Base-by-base conservation (phyloP, 148 eudicot species). In the Rhododendron kiyosumense region DNA sequence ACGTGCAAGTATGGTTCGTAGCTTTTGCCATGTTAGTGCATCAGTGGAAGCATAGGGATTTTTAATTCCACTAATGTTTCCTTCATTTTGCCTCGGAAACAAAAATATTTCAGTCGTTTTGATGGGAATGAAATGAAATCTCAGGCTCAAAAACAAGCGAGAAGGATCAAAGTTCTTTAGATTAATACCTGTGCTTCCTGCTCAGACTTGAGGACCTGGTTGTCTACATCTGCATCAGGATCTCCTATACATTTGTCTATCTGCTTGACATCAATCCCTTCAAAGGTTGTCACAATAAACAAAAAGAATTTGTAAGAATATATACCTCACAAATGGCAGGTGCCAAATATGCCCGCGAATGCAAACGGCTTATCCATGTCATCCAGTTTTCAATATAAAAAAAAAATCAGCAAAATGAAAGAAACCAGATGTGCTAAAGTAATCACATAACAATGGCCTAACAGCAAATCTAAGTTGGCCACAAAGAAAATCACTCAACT, bases 221-320 rank as follows among this genome's bases (percentile, higher is more conserved):
- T 91, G 84, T 91, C 91, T 11, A 81, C 87, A 86, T 91, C 89
- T 10, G 90, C 90, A 11, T 85, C 86, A 78, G 91, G 84, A 65
- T 91, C 90, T 74, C 92, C 92, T 12, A 91, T 83, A 83, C 92
- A 91, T 48, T 86, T 79, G 78, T 91, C 90, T 28, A 91, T 83
- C 83, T 88, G 26, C 85, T 89, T 88, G 30, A 87, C 82, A 85
- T 91, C 92, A 26, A 89, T 59, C 22, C 92, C 92, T 90, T 24
- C 45, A 22, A 43, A 34, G n/a, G 20, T 81, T 34, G 38, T 24
- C 13, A 45, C 34, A 30, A 12, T 30, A 43, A 49, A 75, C 9
- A 32, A 26, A 32, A 3, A 52, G 6, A n/a, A 28, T 3, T 59
- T 15, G 24, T 34, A 14, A 85, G 51, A 22, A 85, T 69, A 48